Percentiles rank a stretch among this genome's conserved stretches.
Evolutionary conservation across 1,284 basidiomycete genomes (phyloP).

Genomic region (Pascua sp.): DNA sequence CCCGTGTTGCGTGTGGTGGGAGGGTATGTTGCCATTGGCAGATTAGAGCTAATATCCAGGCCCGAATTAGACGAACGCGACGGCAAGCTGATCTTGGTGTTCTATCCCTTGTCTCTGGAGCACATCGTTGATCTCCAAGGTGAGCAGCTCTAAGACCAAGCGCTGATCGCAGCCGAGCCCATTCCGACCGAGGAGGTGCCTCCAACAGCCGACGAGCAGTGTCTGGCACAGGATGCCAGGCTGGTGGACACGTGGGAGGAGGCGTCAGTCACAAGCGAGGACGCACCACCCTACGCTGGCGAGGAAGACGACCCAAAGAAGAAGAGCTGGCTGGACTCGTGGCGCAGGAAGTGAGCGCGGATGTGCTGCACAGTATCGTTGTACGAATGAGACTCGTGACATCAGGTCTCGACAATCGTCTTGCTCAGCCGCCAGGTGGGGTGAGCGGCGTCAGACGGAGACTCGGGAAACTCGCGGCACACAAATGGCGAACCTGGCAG

Average conservation of each 20-base stretch:
- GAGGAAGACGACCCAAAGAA: background rate
- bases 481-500: too few relatives aligned
- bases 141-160: background rate
- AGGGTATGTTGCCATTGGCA: background rate
- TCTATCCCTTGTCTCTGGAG: slow-evolving; percentile 4
- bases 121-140: slow-evolving; percentile 5
- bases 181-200: background rate
- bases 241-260: slow-evolving; percentile 1
- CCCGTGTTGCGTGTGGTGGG: slow-evolving; percentile 3
- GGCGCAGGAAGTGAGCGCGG: too few relatives aligned
- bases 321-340: too few relatives aligned
- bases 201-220: background rate
- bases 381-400: too few relatives aligned
- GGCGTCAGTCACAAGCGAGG: slow-evolving; percentile 3
- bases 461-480: too few relatives aligned
- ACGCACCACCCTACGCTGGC: background rate
- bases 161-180: background rate
- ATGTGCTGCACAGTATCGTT: too few relatives aligned
- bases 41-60: background rate
- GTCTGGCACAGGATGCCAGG: background rate
- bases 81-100: slow-evolving; percentile 1
- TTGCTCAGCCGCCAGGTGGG: too few relatives aligned
- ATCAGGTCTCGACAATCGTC: too few relatives aligned
- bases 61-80: background rate
- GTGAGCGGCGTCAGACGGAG: too few relatives aligned